Evolutionary conservation across 345 rosid species (phyloP).

Genomic region (Hibiscus mutabilis): DNA sequence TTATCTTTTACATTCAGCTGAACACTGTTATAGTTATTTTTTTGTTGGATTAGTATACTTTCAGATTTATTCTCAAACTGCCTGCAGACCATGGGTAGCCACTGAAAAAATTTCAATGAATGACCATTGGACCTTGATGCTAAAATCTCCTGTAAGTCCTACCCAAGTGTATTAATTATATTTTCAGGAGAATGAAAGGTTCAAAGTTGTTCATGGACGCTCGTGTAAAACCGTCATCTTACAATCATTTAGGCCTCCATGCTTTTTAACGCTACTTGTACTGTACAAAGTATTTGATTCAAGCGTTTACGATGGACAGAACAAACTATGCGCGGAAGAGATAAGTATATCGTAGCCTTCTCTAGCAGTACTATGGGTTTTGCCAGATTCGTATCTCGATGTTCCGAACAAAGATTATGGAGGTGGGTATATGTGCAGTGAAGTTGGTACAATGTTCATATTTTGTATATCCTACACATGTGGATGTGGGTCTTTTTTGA

Average conservation of each 20-base stretch:
- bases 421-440: no score
- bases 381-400: no score
- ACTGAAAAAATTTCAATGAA: conserved; percentile 11
- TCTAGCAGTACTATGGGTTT: background rate
- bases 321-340: conserved; percentile 20
- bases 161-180: background rate
- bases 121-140: conserved; percentile 14
- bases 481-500: no score
- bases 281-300: background rate
- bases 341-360: background rate
- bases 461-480: background rate
- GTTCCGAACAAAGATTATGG: no score
- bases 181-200: background rate
- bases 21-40: background rate
- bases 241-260: background rate
- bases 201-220: background rate
- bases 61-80: background rate
- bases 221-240: background rate
- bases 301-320: conserved; percentile 1
- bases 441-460: background rate
- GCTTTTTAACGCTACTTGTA: background rate
- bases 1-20: background rate
- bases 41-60: background rate
- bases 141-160: conserved; percentile 20
- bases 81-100: conserved; percentile 40